A percentile compares a stretch with the other conserved stretches of the same genome.
These are phyloP conservation scores for Entomortierella lignicola DNA, from an alignment of 192 early-diverging fungal species.

Conservation along the genomic window DNA sequence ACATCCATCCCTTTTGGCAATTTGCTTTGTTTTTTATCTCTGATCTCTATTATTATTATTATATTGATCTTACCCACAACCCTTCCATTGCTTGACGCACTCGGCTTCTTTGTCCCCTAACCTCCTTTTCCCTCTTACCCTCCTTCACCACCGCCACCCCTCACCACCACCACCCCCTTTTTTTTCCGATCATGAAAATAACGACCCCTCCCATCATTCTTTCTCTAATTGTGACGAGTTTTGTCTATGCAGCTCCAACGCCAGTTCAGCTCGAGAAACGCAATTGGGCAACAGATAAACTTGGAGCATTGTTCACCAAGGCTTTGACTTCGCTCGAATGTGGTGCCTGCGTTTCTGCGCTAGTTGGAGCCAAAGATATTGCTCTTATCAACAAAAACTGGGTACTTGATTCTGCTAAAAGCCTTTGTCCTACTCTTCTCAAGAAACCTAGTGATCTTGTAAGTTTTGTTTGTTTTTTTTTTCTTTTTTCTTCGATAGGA, in stretches of 20 bases:
- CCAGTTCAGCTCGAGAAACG: slow-evolving; percentile 31
- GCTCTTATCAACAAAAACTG: slow-evolving; percentile 53
- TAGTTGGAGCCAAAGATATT: slow-evolving; percentile 52
- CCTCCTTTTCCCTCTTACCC: too few relatives aligned
- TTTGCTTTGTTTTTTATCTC: too few relatives aligned
- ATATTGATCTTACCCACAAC: not conserved
- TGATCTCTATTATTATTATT: too few relatives aligned
- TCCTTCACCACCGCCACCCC: not conserved
- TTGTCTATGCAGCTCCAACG: slow-evolving; percentile 22
- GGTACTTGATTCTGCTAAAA: slow-evolving; percentile 29
- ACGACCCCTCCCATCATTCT: slow-evolving; percentile 16
- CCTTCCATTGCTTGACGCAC: not conserved
- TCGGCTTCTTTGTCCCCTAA: not conserved
- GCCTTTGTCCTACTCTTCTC: slow-evolving; percentile 29
- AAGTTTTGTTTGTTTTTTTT: slow-evolving; percentile 11
- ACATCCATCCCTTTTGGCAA: too few relatives aligned
- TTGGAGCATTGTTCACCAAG: slow-evolving; percentile 16
- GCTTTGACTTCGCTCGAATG: slow-evolving; percentile 29
- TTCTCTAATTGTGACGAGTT: slow-evolving; percentile 14
- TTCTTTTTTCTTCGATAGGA: not conserved
- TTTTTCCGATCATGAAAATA: slow-evolving; percentile 14
- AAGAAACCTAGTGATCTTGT: slow-evolving; percentile 52
- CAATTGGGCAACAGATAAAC: slow-evolving; percentile 23
- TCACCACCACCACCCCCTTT: too few relatives aligned
- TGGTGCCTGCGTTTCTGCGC: slow-evolving; percentile 49